Conservation (phyloP, 2,329 filamentous ascomycete species). For the Sporothrix pseudoabietina region DNA sequence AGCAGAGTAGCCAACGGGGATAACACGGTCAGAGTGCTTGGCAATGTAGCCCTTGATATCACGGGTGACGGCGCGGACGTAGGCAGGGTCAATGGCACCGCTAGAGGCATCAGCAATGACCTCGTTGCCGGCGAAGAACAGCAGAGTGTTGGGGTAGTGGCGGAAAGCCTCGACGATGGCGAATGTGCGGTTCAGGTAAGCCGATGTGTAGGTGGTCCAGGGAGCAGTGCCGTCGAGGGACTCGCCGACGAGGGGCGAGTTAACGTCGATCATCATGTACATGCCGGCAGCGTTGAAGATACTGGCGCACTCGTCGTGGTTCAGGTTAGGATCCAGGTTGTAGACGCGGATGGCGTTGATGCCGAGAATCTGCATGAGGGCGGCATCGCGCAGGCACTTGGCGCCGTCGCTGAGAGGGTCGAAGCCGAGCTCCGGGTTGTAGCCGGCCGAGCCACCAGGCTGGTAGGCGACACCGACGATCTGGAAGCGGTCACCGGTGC, state of each 20-base stretch:
- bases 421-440: conserved; percentile 55
- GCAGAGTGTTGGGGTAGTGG: conserved; percentile 66
- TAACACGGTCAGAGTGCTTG: conserved; percentile 65
- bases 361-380: conserved; percentile 65
- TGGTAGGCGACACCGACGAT: conserved; percentile 70
- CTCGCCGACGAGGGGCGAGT: conserved; percentile 63
- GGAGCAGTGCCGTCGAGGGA: conserved; percentile 58
- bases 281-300: conserved; percentile 71
- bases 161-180: conserved; percentile 68
- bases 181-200: conserved; percentile 67
- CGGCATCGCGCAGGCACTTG: conserved; percentile 64
- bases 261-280: conserved; percentile 70
- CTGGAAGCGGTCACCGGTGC: conserved; percentile 63
- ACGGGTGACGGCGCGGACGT: conserved; percentile 72
- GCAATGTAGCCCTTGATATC: conserved; percentile 81
- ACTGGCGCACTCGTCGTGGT: conserved; percentile 67
- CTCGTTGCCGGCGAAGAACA: conserved; percentile 79
- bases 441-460: conserved; percentile 65
- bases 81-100: conserved; percentile 65
- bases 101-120: conserved; percentile 69
- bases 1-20: conserved; percentile 79
- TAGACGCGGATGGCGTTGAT: conserved; percentile 71
- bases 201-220: conserved; percentile 58
- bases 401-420: conserved; percentile 63
- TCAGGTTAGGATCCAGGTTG: conserved; percentile 65